Percentiles rank a stretch among this genome's conserved stretches.
These are phyloP conservation scores for Xerocomus nothofagi DNA, from an alignment of 1,284 basidiomycete species.

Conservation along the genomic window DNA sequence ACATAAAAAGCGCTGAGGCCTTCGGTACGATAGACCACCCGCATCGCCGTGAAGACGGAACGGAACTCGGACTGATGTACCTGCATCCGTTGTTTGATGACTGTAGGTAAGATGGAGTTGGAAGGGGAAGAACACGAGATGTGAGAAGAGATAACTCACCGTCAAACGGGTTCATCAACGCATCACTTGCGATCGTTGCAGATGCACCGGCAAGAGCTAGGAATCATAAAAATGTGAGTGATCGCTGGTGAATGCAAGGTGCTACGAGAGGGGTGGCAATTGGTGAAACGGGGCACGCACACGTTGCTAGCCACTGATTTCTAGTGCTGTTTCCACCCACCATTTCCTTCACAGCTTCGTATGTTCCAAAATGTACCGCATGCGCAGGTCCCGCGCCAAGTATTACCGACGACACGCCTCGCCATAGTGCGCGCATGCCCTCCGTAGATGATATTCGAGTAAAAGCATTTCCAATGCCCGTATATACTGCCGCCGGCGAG, in stretches of 20 bases:
- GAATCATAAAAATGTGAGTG: slow-evolving; percentile 12
- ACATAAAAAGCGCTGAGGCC: slow-evolving; percentile 95
- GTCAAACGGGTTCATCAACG: slow-evolving; percentile 99
- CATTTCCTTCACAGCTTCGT: slow-evolving; percentile 93
- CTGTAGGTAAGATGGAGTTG: slow-evolving; percentile 44
- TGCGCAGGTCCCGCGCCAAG: slow-evolving; percentile 98
- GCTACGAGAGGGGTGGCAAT: not conserved
- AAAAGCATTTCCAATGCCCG: slow-evolving; percentile 87
- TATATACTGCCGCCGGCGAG: slow-evolving; percentile 82
- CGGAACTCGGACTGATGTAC: slow-evolving; percentile 89
- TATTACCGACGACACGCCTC: slow-evolving; percentile 96
- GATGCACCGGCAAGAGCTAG: slow-evolving; percentile 89
- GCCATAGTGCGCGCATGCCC: slow-evolving; percentile 89
- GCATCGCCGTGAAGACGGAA: slow-evolving; percentile 81
- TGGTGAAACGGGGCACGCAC: slow-evolving; percentile 44
- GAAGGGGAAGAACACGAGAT: slow-evolving; percentile 6
- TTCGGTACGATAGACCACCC: slow-evolving; percentile 82
- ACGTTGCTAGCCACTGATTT: slow-evolving; percentile 81
- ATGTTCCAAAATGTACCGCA: slow-evolving; percentile 96
- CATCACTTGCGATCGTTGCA: slow-evolving; percentile 94
- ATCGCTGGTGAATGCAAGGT: not conserved
- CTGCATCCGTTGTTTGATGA: slow-evolving; percentile 99
- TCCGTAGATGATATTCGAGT: slow-evolving; percentile 91
- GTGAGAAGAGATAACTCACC: slow-evolving; percentile 53
- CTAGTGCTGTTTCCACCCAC: slow-evolving; percentile 81